Percentiles rank a stretch among this genome's conserved stretches.
Conservation (phyloP, 2,329 filamentous ascomycete genomes). For the Botryotinia globosa region DNA sequence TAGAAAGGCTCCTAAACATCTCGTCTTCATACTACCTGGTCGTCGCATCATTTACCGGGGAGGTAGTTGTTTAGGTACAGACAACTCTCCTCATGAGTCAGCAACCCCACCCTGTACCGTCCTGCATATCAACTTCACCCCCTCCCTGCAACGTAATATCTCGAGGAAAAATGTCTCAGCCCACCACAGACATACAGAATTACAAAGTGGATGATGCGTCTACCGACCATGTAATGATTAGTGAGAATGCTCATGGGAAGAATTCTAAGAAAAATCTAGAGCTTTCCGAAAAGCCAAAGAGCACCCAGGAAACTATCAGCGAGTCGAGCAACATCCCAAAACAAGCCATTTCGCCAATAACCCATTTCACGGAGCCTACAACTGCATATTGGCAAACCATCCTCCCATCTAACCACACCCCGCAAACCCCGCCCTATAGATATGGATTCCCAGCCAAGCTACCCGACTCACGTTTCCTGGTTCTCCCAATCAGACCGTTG, state of each 20-base stretch:
- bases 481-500: slow-evolving; percentile 31
- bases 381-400: slow-evolving; percentile 35
- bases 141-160: background rate
- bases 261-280: background rate
- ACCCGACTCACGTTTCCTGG: slow-evolving; percentile 29
- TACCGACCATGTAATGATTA: background rate
- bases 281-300: background rate
- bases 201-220: accelerated
- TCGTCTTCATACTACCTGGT: background rate
- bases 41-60: background rate
- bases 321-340: background rate
- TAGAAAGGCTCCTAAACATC: no score
- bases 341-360: background rate
- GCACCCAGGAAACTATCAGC: background rate
- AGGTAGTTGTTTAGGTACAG: background rate
- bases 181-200: background rate
- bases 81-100: slow-evolving; percentile 4
- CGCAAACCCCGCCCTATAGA: slow-evolving; percentile 25
- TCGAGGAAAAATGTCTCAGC: background rate
- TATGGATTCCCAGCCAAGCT: slow-evolving; percentile 29
- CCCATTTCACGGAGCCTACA: slow-evolving; percentile 32
- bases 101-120: slow-evolving; percentile 1
- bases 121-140: background rate
- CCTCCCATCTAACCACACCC: slow-evolving; percentile 11
- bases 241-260: background rate